A percentile compares a stretch with the other conserved stretches of the same genome.
Conservation (phyloP, 768 basidiomycete species). For the Termitomyces sp. region DNA sequence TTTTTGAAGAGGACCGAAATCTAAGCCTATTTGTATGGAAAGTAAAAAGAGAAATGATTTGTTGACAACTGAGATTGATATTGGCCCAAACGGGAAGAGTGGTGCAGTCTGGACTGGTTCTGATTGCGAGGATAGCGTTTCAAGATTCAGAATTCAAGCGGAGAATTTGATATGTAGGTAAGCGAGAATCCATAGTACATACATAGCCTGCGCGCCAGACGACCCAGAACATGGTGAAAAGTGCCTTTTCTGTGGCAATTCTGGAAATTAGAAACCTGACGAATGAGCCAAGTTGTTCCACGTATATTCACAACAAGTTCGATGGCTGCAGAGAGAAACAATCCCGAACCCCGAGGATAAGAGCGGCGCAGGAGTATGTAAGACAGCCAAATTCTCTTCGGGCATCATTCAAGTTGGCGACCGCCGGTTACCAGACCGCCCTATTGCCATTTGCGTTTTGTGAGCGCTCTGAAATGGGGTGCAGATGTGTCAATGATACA, state of each 20-base stretch:
- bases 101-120: neutral
- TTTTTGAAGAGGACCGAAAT: neutral
- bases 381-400: neutral
- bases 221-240: no score
- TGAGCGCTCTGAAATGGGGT: neutral
- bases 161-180: neutral
- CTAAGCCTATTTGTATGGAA: neutral
- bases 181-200: neutral
- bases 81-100: neutral
- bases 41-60: neutral
- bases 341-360: neutral
- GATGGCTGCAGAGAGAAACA: neutral
- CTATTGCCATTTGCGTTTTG: neutral
- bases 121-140: constrained; percentile 6
- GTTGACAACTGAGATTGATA: neutral
- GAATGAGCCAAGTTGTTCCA: neutral
- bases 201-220: no score
- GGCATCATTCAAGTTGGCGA: no score
- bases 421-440: neutral
- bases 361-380: no score
- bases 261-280: neutral
- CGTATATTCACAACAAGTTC: neutral
- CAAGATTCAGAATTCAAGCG: neutral
- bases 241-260: neutral
- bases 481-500: neutral